phyloP scores from a whole-genome alignment of 2,329 filamentous ascomycete species.

The Aquanectria penicillioides region DNA sequence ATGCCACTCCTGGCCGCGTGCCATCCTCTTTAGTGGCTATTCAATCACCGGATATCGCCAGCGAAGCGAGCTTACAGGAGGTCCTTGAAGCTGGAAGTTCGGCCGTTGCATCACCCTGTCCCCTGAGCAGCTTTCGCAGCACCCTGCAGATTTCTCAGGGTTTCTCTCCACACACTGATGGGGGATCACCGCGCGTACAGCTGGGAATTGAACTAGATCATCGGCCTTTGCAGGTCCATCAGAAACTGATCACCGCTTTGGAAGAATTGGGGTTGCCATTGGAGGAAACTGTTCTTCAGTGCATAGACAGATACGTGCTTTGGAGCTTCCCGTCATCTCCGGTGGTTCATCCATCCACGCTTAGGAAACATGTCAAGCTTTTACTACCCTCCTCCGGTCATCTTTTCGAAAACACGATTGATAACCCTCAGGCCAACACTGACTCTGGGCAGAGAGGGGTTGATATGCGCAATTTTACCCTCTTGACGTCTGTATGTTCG shows the following conservation, averaged over 20 bases:
- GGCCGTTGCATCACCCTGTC: neutral
- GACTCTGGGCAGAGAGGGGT: neutral
- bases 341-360: neutral
- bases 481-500: slow-evolving; percentile 6
- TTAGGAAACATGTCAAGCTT: neutral
- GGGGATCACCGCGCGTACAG: neutral
- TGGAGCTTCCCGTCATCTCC: slow-evolving; percentile 5
- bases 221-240: neutral
- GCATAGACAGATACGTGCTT: slow-evolving; percentile 6
- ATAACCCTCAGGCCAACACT: neutral
- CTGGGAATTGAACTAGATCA: neutral
- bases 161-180: neutral
- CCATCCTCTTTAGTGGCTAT: neutral
- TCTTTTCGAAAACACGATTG: neutral
- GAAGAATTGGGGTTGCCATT: neutral
- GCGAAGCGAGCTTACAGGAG: neutral
- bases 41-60: neutral
- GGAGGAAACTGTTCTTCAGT: neutral
- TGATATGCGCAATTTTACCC: slow-evolving; percentile 16
- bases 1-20: neutral
- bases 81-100: neutral
- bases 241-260: neutral
- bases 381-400: slow-evolving; percentile 1
- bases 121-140: neutral
- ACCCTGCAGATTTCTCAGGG: neutral